Percentiles rank a stretch among this genome's conserved stretches.
Conservation (phyloP, 306 rosid species). For the Macrotyloma uniflorum region DNA sequence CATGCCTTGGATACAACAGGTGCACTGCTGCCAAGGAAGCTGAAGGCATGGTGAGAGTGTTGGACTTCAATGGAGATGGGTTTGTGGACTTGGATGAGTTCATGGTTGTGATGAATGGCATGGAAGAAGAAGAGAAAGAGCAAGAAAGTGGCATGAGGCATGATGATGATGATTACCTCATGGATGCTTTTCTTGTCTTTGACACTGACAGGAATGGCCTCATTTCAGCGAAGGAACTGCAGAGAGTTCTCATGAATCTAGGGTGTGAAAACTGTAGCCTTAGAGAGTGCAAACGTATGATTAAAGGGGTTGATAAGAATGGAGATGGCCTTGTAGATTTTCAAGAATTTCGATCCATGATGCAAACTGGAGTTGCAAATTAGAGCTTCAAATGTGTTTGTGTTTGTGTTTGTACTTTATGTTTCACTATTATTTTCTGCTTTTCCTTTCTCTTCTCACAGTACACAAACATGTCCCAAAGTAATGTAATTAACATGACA, state of each 20-base stretch:
- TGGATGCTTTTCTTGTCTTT: slow-evolving; percentile 72
- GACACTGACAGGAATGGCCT: slow-evolving; percentile 64
- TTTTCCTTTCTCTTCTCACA: background rate
- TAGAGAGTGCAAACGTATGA: slow-evolving; percentile 63
- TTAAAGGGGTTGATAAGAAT: slow-evolving; percentile 63
- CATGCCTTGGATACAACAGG: slow-evolving; percentile 55
- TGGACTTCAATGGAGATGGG: slow-evolving; percentile 75
- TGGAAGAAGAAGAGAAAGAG: background rate
- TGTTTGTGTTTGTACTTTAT: background rate
- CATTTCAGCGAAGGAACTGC: slow-evolving; percentile 65
- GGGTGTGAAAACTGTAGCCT: slow-evolving; percentile 63
- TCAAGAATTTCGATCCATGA: slow-evolving; percentile 69
- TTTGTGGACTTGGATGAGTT: slow-evolving; percentile 73
- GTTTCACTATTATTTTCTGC: background rate
- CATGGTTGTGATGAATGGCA: slow-evolving; percentile 54
- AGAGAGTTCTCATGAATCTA: slow-evolving; percentile 54
- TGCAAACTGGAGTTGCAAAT: slow-evolving; percentile 41
- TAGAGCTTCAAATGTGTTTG: slow-evolving; percentile 27
- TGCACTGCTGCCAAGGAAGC: slow-evolving; percentile 57
- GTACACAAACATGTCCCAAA: background rate
- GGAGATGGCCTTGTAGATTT: slow-evolving; percentile 81
- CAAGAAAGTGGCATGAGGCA: background rate
- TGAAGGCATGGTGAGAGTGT: slow-evolving; percentile 55
- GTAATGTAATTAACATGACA: background rate
- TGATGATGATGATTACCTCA: slow-evolving; percentile 42